Conservation (phyloP, 2,329 filamentous ascomycete genomes). For the Fusarium chlamydosporum region DNA sequence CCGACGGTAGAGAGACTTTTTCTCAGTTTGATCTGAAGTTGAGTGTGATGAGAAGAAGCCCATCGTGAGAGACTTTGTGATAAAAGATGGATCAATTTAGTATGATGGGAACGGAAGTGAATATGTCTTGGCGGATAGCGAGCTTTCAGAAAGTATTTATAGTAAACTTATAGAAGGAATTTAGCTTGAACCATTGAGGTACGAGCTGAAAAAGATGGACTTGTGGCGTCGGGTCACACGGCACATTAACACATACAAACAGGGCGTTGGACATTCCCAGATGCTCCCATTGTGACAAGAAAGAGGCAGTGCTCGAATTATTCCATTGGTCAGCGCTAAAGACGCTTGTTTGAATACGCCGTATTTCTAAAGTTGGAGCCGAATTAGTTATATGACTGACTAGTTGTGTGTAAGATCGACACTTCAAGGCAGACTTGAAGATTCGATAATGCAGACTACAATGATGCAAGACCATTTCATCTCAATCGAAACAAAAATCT, state of each 20-base stretch:
- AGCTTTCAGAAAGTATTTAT: conserved; percentile 27
- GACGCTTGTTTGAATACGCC: not conserved
- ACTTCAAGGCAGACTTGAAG: not conserved
- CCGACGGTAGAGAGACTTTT: conserved; percentile 51
- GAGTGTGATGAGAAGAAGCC: conserved; percentile 19
- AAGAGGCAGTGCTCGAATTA: not conserved
- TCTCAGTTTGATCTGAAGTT: conserved; percentile 1
- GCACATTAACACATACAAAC: conserved; percentile 14
- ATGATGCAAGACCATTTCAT: not conserved
- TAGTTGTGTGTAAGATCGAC: not conserved
- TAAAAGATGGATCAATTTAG: too few species aligned
- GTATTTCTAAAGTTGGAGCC: not conserved
- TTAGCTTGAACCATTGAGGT: not conserved
- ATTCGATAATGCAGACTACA: not conserved
- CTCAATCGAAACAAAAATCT: not conserved
- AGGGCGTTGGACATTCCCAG: conserved; percentile 4
- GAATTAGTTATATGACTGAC: not conserved
- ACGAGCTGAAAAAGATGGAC: not conserved
- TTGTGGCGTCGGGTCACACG: conserved; percentile 19
- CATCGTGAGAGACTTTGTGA: not conserved
- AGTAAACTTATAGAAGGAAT: not conserved
- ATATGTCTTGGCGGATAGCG: not conserved
- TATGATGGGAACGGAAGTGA: not conserved
- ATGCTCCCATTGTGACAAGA: not conserved
- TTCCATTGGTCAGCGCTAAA: not conserved